Base-by-base conservation (phyloP, 805 yeast genomes). In the Cyberlindnera saturnus region DNA sequence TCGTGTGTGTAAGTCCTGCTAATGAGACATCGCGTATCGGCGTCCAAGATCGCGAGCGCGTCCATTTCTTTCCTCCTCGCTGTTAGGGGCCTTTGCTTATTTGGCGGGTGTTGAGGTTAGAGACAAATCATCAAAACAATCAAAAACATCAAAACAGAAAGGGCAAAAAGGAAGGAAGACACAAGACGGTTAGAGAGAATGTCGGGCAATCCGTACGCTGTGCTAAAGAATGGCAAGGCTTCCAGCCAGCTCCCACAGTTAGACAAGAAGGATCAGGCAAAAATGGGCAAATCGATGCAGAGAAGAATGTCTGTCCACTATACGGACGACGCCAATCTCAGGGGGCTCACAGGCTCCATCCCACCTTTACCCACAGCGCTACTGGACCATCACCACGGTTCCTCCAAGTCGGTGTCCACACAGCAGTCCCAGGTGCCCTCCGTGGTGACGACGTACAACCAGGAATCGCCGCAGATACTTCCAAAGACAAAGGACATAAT, bases 1-100 rank as follows among this genome's bases (percentile, higher is more conserved):
- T 84, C 89, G 3, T 86, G 85, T 47, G 81, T 75, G 59, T 82
- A 84, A 59, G 82, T 85, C 42, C 91, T 65, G 17, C 83, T 72
- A 41, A 84, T 73, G 42, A 84, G 69, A 23, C 86, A 79, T 54
- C 79, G 75, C 31, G 86, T 87, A 55, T 78, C 75, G 55, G 74
- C 72, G 61, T 82, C 88, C 44, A 84, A 70, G 53, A 84, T 79
- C 52, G 78, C 83, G 39, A 84, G 71, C 43, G 82, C 82, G 38
- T 38, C 40, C 40, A 38, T 38, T 10, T 38, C 23, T 36, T 19
- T 10, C 20, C n/a, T 23, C 17, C 20, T 15, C 18, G 35, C 35
- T 6, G 35, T 16, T 33, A n/a, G 9, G 17, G 20, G 6, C 35
- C 19, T 19, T 33, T 18, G 20, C 10, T 33, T 33, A 10, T 17